These are phyloP conservation scores for Penicillium sclerotiorum DNA, from an alignment of 2,329 filamentous ascomycete species.

Conservation along the genomic window DNA sequence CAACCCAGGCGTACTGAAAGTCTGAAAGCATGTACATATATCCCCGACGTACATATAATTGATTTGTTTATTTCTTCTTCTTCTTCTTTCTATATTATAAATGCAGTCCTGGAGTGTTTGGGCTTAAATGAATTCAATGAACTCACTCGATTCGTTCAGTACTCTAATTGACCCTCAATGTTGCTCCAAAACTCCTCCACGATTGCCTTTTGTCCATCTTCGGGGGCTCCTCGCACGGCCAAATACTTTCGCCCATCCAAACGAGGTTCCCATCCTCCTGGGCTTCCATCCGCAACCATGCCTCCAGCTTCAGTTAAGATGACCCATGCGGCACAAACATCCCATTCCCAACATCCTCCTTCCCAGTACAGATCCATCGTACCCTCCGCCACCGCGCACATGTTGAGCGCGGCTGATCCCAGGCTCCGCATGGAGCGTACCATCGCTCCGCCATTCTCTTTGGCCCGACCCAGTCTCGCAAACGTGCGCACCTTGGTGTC, in stretches of 20 bases:
- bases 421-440: conserved; percentile 61
- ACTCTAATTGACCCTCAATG: conserved; percentile 42
- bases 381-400: conserved; percentile 62
- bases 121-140: too few species aligned
- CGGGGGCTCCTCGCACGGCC: conserved; percentile 40
- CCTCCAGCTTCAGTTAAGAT: conserved; percentile 64
- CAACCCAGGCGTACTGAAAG: too few species aligned
- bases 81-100: too few species aligned
- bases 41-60: too few species aligned
- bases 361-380: conserved; percentile 66
- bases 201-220: conserved; percentile 41
- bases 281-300: conserved; percentile 61
- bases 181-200: conserved; percentile 47
- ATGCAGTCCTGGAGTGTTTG: too few species aligned
- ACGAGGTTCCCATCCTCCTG: conserved; percentile 58
- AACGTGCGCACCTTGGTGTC: conserved; percentile 60
- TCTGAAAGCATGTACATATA: too few species aligned
- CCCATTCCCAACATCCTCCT: conserved; percentile 67
- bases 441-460: conserved; percentile 62
- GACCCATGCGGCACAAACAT: conserved; percentile 66
- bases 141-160: conserved; percentile 29
- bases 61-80: too few species aligned
- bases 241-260: conserved; percentile 61
- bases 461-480: conserved; percentile 47
- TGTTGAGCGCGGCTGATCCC: conserved; percentile 63